Evolutionary conservation across 257 asterid species (phyloP), one percentile per base, ranked within the genome.

Genomic region (Lavandula angustifolia): DNA sequence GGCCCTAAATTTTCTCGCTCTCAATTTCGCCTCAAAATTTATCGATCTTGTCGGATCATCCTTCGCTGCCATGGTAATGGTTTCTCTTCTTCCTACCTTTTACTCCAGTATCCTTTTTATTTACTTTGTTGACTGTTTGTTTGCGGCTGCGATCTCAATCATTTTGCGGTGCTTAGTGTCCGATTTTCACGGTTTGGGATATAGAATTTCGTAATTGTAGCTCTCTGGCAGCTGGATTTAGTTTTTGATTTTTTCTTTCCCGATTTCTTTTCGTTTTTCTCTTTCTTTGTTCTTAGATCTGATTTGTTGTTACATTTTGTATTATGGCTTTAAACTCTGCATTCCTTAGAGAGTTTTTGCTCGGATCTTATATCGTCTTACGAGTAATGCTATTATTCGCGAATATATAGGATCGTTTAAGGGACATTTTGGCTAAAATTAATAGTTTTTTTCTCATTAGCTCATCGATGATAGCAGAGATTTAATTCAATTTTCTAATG

Each of bases 21-120:
- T 32, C 49, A 18, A 60, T 32, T 52, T 66, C 64, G 13, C 38
- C 52, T 43, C 44, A 60, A 53, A 22, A 31, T 62, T 57, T 66
- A 69, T 62, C 58, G 70, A 58, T 72, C 78, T 73, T 60, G 75
- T 69, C 71, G 74, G 82, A 64, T 73, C 70, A 61, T 32, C 44
- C 66, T 70, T 73, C 73, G 64, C 64, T 43, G 43, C 76, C 68
- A 77, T 77, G 82, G 82, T 77, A 73, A 69, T 29, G 34, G 17
- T 65, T 42, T 60, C 3, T 51, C 47, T 31, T 11, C 42, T 29
- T 32, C 22, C 6, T 48, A 4, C 16, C 22, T 16, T 56, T 67
- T 72, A 62, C 62, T 41, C 43, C 31, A 7, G 1, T 41, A 9
- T 41, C 53, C 35, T 52, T 51, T 29, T 40, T 13, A 4, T 8